Evolutionary conservation across 192 early-diverging fungal species (phyloP).

Genomic region (Coemansia sp.): DNA sequence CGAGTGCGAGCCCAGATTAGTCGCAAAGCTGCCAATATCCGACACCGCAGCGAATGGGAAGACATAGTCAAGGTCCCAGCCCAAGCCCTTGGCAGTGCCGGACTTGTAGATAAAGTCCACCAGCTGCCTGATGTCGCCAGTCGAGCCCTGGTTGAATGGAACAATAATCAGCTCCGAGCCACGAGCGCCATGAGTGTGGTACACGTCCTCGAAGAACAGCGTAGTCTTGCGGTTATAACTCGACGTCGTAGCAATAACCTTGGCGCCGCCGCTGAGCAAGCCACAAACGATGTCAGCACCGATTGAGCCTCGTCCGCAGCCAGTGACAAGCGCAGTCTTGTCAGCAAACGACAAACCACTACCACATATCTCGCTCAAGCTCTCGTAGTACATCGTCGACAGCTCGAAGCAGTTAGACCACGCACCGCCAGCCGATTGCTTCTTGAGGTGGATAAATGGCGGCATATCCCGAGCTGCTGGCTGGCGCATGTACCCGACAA

Average conservation of each 20-base stretch:
- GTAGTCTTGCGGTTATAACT: constrained; percentile 77
- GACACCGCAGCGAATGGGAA: constrained; percentile 95
- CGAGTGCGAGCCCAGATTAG: constrained; percentile 80
- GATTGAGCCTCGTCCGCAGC: constrained; percentile 88
- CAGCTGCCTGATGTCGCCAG: constrained; percentile 75
- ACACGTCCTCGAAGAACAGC: constrained; percentile 87
- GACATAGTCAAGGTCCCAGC: constrained; percentile 94
- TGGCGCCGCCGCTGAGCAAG: constrained; percentile 84
- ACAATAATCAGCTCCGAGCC: constrained; percentile 84
- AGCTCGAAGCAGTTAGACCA: constrained; percentile 73
- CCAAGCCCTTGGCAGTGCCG: constrained; percentile 60
- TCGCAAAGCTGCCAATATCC: constrained; percentile 84
- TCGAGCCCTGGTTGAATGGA: constrained; percentile 92
- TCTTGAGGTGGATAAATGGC: constrained; percentile 9
- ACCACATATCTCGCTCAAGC: constrained; percentile 68
- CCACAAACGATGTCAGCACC: constrained; percentile 86
- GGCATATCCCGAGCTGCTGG: constrained; percentile 57
- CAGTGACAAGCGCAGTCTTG: constrained; percentile 84
- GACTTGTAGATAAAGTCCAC: constrained; percentile 87
- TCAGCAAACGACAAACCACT: constrained; percentile 83
- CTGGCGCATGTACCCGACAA: constrained; percentile 74
- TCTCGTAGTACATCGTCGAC: constrained; percentile 73
- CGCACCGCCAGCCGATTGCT: background rate
- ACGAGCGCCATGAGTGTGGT: constrained; percentile 85
- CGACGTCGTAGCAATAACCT: constrained; percentile 86